A percentile compares a stretch with the other conserved stretches of the same genome.
phyloP scores from a whole-genome alignment of 306 rosid species.

The Casuarina equisetifolia region DNA sequence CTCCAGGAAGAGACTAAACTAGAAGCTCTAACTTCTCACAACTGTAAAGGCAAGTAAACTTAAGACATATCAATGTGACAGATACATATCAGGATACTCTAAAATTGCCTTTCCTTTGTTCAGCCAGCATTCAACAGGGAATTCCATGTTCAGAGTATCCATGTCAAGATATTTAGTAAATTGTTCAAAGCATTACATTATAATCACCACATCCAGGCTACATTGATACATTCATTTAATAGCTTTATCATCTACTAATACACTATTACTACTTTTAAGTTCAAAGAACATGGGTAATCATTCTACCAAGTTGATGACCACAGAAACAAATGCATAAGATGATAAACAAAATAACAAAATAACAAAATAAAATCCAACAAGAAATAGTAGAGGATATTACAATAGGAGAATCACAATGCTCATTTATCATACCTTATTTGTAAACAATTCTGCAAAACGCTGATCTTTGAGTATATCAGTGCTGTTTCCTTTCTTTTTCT shows the following conservation, averaged over 20 bases:
- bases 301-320: background rate
- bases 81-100: background rate
- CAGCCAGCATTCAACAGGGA: slow-evolving; percentile 12
- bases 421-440: slow-evolving; percentile 51
- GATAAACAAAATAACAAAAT: background rate
- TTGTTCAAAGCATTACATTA: slow-evolving; percentile 1
- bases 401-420: background rate
- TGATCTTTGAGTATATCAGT: slow-evolving; percentile 67
- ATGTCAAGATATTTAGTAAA: slow-evolving; percentile 1
- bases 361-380: background rate
- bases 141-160: slow-evolving; percentile 6
- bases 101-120: slow-evolving; percentile 18
- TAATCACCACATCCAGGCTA: background rate
- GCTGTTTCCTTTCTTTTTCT: slow-evolving; percentile 66
- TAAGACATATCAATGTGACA: background rate
- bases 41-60: background rate
- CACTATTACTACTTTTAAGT: background rate
- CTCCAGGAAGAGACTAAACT: slow-evolving; percentile 1
- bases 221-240: background rate
- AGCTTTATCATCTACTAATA: background rate
- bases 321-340: slow-evolving; percentile 6
- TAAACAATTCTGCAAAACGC: slow-evolving; percentile 63
- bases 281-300: background rate
- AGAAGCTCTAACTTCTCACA: slow-evolving; percentile 6
- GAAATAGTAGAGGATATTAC: slow-evolving; percentile 6